Conservation (phyloP, 371 early-diverging fungal genomes). For the Gilbertella persicaria region DNA sequence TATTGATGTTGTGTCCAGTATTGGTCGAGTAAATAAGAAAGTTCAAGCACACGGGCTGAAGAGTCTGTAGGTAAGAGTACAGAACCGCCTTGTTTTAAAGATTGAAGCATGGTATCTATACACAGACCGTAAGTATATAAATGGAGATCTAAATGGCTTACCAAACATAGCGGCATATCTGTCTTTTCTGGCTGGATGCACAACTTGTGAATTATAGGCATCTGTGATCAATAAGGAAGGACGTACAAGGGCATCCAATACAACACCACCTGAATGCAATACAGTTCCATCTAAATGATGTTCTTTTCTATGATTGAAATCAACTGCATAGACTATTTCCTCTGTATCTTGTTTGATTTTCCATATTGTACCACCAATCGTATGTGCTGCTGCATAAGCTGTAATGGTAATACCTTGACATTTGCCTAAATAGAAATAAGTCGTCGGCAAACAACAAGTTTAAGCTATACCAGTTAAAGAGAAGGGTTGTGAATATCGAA, state of each 20-base stretch:
- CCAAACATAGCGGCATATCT: slow-evolving; percentile 77
- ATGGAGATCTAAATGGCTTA: slow-evolving; percentile 25
- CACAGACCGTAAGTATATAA: neutral
- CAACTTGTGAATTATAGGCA: slow-evolving; percentile 73
- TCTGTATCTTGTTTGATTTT: slow-evolving; percentile 94
- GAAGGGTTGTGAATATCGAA: slow-evolving; percentile 94
- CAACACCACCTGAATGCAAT: slow-evolving; percentile 71
- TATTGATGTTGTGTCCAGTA: slow-evolving; percentile 76
- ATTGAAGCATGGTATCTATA: slow-evolving; percentile 62
- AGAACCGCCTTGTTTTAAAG: slow-evolving; percentile 70
- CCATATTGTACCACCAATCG: slow-evolving; percentile 98
- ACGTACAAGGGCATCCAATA: slow-evolving; percentile 71
- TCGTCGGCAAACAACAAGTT: neutral
- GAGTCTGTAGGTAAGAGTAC: slow-evolving; percentile 92
- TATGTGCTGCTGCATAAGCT: slow-evolving; percentile 95
- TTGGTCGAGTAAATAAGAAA: slow-evolving; percentile 87
- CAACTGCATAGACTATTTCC: slow-evolving; percentile 93
- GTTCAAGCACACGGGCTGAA: slow-evolving; percentile 90
- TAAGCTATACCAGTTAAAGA: slow-evolving; percentile 41
- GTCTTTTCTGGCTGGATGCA: slow-evolving; percentile 69
- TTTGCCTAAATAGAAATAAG: slow-evolving; percentile 53
- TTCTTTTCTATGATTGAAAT: slow-evolving; percentile 96
- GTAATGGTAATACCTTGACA: slow-evolving; percentile 88
- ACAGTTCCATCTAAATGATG: slow-evolving; percentile 85
- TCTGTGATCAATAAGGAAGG: slow-evolving; percentile 94